These are phyloP conservation scores for Boletus vinaceobasis DNA, from an alignment of 768 basidiomycete genomes.

Conservation along the genomic window DNA sequence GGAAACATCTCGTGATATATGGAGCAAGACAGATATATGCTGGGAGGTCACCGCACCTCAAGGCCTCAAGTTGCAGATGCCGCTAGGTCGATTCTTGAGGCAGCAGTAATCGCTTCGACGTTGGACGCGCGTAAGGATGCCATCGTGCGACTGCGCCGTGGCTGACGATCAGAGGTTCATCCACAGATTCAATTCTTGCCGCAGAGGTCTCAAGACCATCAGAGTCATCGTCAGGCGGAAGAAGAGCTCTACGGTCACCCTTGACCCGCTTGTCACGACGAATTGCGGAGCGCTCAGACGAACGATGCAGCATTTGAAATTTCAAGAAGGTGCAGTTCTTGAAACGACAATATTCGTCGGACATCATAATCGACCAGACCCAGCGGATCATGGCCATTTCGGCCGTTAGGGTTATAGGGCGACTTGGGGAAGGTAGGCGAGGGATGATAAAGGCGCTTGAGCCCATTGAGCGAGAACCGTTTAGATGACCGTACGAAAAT, in stretches of 20 bases:
- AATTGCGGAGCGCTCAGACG: background rate
- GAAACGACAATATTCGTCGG: conserved; percentile 4
- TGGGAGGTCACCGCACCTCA: background rate
- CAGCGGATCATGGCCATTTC: conserved; percentile 21
- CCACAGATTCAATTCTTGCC: background rate
- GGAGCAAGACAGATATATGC: background rate
- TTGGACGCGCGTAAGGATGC: conserved; percentile 20
- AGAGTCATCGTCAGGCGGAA: conserved; percentile 18
- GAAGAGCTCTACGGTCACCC: conserved; percentile 2
- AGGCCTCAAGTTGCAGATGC: background rate
- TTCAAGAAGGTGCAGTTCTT: background rate
- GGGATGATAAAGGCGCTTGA: conserved; percentile 23
- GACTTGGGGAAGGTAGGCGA: conserved; percentile 23
- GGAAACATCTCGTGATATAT: background rate
- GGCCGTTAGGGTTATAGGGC: conserved; percentile 12
- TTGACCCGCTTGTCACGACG: conserved; percentile 10
- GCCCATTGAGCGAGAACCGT: conserved; percentile 1
- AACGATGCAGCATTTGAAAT: background rate
- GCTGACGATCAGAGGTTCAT: conserved; percentile 16
- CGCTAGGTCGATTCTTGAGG: conserved; percentile 10
- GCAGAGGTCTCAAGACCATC: background rate
- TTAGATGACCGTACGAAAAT: background rate
- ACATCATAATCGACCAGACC: conserved; percentile 20
- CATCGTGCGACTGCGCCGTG: background rate
- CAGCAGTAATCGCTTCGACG: conserved; percentile 15